Evolutionary conservation across 1,284 basidiomycete genomes (phyloP), one percentile per base, ranked within the genome.

Genomic region (Apiotrichum gamsii): DNA sequence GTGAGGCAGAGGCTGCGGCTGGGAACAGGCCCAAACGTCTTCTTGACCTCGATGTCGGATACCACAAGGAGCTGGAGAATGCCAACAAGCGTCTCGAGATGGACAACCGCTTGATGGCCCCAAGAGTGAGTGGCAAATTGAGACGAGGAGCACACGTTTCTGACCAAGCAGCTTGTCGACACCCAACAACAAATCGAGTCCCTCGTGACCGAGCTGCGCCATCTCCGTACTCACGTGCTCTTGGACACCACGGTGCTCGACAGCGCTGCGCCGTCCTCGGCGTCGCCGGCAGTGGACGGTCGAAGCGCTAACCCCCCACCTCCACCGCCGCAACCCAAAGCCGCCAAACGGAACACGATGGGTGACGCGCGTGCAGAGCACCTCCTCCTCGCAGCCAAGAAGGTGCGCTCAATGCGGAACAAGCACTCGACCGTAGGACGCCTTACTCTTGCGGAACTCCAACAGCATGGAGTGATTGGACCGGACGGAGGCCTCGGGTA

Each of bases 341-440:
- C n/a, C n/a, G 6, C 13, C 33, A 8, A 28, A 6, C 41, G 51
- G 11, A 58, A 56, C 0, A 66, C 64, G 2, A 60, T 72, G 56
- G 70, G 70, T 5, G 70, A 72, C 49, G 70, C 70, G 5, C 55
- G 69, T 5, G 55, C 70, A 0, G 70, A 72, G 39, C 70, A 72
- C 32, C 57, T 72, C 1, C 55, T 72, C 2, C 60, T 72, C 5
- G 70, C 70, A 6, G 68, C 70, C 1, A 58, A 57, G 38, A 65
- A 61, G 43, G 61, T 72, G n/a, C 58, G 70, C 13, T 50, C 58
- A 3, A 60, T 67, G 57, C 58, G 66, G 6, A 40, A 47, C 21
- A 10, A 33, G 8, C 58, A 67, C 43, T 49, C 54, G 16, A 29
- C 36, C 15, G 47, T 68, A 4, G 69, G 69, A 8, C 57, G 55